Evolutionary conservation across 2,329 filamentous ascomycete genomes (phyloP).

Genomic region (Lasiodiplodia hormozganensis): DNA sequence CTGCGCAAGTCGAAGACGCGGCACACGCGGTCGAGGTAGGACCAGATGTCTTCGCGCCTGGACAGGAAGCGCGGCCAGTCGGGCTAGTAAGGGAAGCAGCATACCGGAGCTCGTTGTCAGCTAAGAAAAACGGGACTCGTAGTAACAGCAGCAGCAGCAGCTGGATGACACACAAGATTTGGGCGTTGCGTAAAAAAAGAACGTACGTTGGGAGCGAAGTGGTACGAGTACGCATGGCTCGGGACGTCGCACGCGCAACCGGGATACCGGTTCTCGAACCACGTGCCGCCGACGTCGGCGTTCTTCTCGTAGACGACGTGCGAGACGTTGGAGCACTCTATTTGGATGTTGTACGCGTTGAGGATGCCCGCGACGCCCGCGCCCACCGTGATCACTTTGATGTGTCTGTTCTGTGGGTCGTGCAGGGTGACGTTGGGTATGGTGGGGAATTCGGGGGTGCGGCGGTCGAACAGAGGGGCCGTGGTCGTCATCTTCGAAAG

Average conservation of each 20-base stretch:
- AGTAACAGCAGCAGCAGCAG: too few relatives aligned
- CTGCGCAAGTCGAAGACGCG: constrained; percentile 57
- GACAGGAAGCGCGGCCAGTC: constrained; percentile 58
- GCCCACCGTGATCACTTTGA: constrained; percentile 57
- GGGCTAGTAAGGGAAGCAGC: constrained; percentile 43
- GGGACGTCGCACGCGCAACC: constrained; percentile 55
- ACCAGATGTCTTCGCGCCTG: constrained; percentile 54
- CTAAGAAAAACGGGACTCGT: neutral
- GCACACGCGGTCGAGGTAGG: constrained; percentile 57
- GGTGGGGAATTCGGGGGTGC: neutral
- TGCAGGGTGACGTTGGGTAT: neutral
- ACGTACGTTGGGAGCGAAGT: constrained; percentile 48
- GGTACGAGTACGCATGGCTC: constrained; percentile 51
- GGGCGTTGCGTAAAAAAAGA: neutral
- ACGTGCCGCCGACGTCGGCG: constrained; percentile 52
- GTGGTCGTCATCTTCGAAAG: too few relatives aligned
- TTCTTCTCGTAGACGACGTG: constrained; percentile 59
- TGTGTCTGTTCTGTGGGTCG: constrained; percentile 2
- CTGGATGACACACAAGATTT: too few relatives aligned
- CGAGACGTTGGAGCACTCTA: constrained; percentile 53
- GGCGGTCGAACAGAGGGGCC: neutral
- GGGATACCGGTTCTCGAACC: constrained; percentile 53
- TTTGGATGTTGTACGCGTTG: constrained; percentile 56
- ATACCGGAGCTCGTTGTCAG: neutral
- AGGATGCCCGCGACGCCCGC: constrained; percentile 56